Percentiles rank a stretch among this genome's conserved stretches.
Conservation (phyloP, 257 asterid genomes). For the Haberlea rhodopensis region DNA sequence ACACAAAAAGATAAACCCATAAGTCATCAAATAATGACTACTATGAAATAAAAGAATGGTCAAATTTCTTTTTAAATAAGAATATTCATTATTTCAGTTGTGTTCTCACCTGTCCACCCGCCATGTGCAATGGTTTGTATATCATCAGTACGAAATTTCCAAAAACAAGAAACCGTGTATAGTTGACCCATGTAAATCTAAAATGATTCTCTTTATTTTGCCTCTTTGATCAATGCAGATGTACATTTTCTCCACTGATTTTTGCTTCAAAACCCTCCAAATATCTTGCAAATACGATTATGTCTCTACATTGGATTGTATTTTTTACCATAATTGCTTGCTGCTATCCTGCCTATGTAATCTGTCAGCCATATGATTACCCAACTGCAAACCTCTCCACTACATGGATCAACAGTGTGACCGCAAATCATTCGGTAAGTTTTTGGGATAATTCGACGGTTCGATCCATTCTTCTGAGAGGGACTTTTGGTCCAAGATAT, state of each 20-base stretch:
- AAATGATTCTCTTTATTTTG: too few species aligned
- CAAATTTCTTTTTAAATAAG: too few species aligned
- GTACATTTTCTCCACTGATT: neutral
- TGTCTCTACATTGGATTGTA: constrained; percentile 11
- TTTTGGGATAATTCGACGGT: constrained; percentile 35
- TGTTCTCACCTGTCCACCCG: too few species aligned
- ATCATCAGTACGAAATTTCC: too few species aligned
- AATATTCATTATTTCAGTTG: too few species aligned
- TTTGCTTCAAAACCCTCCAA: neutral
- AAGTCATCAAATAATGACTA: too few species aligned
- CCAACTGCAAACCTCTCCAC: constrained; percentile 46
- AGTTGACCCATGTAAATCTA: too few species aligned
- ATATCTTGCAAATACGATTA: neutral
- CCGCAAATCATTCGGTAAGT: constrained; percentile 34
- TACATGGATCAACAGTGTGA: constrained; percentile 38
- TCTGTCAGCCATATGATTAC: constrained; percentile 42
- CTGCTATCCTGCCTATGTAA: neutral
- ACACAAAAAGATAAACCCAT: too few species aligned
- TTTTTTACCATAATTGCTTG: neutral
- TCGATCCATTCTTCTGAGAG: constrained; percentile 40
- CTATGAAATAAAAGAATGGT: too few species aligned
- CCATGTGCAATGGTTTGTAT: too few species aligned
- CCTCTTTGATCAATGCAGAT: too few species aligned
- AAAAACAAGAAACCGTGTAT: too few species aligned
- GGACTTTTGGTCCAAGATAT: constrained; percentile 38